These are phyloP conservation scores for Macaranga tanarius DNA, from an alignment of 441 rosid species.

Conservation along the genomic window DNA sequence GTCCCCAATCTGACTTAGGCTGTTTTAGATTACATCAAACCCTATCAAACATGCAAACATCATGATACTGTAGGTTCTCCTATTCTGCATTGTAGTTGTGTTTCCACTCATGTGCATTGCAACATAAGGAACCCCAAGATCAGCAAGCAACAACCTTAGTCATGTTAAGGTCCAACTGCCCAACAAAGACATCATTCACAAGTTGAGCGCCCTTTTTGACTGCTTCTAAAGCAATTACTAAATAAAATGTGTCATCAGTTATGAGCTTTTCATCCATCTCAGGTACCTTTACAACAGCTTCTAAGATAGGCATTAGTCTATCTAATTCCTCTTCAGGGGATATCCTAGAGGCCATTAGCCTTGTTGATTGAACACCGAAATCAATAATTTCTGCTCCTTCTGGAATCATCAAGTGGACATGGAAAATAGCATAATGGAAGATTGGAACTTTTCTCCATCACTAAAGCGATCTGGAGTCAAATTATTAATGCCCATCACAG, in stretches of 20 bases:
- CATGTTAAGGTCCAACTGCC: conserved; percentile 71
- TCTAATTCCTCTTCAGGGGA: conserved; percentile 70
- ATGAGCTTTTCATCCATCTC: conserved; percentile 82
- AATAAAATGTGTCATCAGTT: conserved; percentile 82
- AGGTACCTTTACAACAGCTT: conserved; percentile 65
- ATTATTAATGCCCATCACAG: conserved; percentile 87
- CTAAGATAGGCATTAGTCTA: conserved; percentile 68
- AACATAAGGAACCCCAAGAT: conserved; percentile 67
- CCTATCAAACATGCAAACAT: conserved; percentile 41
- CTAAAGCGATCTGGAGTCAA: conserved; percentile 95
- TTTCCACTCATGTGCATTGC: conserved; percentile 98
- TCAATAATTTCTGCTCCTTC: conserved; percentile 88
- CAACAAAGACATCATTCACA: conserved; percentile 86
- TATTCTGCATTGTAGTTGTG: conserved; percentile 79
- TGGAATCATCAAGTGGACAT: conserved; percentile 58
- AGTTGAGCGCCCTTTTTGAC: conserved; percentile 76
- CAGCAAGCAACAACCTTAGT: conserved; percentile 59
- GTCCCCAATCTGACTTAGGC: no score
- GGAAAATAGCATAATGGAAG: conserved; percentile 71
- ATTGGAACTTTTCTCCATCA: conserved; percentile 76
- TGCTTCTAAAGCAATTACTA: conserved; percentile 88
- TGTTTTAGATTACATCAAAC: no score
- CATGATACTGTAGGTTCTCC: conserved; percentile 57
- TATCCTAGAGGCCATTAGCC: conserved; percentile 69
- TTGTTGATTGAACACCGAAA: conserved; percentile 89